Conservation (phyloP, 257 asterid genomes). For the Plantago major region DNA sequence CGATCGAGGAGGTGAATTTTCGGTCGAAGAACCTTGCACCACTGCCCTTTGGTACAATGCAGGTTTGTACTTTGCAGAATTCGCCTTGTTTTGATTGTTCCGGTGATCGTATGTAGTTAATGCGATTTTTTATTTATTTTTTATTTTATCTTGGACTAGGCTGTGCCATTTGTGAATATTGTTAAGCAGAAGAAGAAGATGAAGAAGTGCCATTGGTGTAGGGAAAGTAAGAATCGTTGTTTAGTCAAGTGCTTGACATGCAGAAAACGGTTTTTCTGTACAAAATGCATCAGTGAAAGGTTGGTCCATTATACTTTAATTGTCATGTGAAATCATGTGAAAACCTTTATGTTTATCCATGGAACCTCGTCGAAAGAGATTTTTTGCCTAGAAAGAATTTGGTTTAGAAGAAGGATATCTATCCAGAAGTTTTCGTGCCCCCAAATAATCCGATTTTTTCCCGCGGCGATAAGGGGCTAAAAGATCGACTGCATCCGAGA, state of each 20-base stretch:
- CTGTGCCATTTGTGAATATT: slow-evolving; percentile 51
- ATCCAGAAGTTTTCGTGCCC: too few species aligned
- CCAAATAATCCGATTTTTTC: too few species aligned
- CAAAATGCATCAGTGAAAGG: slow-evolving; percentile 75
- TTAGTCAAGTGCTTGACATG: slow-evolving; percentile 76
- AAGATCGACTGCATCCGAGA: too few species aligned
- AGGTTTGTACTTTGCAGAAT: slow-evolving; percentile 38
- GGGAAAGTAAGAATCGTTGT: slow-evolving; percentile 37
- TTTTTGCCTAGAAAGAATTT: too few species aligned
- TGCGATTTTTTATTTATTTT: not conserved
- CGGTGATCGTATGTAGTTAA: not conserved
- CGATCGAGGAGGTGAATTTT: slow-evolving; percentile 47
- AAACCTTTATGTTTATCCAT: not conserved
- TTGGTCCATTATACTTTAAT: slow-evolving; percentile 22
- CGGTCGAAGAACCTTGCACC: slow-evolving; percentile 89
- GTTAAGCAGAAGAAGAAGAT: slow-evolving; percentile 45
- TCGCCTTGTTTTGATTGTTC: not conserved
- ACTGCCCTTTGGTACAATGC: slow-evolving; percentile 66
- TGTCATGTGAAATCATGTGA: too few species aligned
- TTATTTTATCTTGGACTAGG: slow-evolving; percentile 37
- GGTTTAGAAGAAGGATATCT: too few species aligned
- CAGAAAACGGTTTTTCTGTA: slow-evolving; percentile 75
- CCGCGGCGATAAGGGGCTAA: too few species aligned
- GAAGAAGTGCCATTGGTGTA: slow-evolving; percentile 93
- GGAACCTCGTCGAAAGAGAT: too few species aligned